Percentiles rank a stretch among this genome's conserved stretches.
Evolutionary conservation across 1,139 yeast species (phyloP).

Genomic region (Candida smagusa): DNA sequence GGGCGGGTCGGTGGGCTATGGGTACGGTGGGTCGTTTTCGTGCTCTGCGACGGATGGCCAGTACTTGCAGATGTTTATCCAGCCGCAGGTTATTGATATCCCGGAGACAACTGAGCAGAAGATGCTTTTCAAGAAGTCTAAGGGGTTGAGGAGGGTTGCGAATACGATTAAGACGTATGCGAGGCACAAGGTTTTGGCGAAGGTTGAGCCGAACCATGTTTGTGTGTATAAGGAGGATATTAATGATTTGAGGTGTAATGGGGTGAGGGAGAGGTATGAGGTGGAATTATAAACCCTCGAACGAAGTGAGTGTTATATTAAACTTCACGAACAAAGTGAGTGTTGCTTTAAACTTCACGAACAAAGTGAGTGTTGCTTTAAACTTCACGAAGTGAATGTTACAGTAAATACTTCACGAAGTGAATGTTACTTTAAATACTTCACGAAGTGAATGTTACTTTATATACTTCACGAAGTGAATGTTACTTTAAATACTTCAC

Average conservation of each 20-base stretch:
- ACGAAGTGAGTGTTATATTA: no score
- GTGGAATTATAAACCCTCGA: neutral
- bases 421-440: no score
- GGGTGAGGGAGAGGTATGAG: slow-evolving; percentile 1
- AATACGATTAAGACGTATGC: slow-evolving; percentile 1
- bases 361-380: no score
- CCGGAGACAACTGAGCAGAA: slow-evolving; percentile 4
- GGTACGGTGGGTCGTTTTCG: slow-evolving; percentile 2
- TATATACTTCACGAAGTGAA: no score
- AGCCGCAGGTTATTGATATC: slow-evolving; percentile 5
- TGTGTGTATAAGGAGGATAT: slow-evolving; percentile 3
- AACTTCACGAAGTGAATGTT: no score
- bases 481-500: no score
- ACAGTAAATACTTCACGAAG: no score
- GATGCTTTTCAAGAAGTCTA: neutral
- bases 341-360: no score
- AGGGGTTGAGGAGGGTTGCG: slow-evolving; percentile 1
- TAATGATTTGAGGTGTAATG: slow-evolving; percentile 6
- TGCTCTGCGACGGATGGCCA: slow-evolving; percentile 4
- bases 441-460: no score
- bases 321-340: no score
- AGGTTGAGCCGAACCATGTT: slow-evolving; percentile 7
- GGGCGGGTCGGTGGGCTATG: slow-evolving; percentile 1
- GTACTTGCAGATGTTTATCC: slow-evolving; percentile 7
- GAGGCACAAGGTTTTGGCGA: slow-evolving; percentile 3